Evolutionary conservation across 305 asterid species (phyloP), one percentile per base, ranked within the genome.

Genomic region (Rubia tinctorum): DNA sequence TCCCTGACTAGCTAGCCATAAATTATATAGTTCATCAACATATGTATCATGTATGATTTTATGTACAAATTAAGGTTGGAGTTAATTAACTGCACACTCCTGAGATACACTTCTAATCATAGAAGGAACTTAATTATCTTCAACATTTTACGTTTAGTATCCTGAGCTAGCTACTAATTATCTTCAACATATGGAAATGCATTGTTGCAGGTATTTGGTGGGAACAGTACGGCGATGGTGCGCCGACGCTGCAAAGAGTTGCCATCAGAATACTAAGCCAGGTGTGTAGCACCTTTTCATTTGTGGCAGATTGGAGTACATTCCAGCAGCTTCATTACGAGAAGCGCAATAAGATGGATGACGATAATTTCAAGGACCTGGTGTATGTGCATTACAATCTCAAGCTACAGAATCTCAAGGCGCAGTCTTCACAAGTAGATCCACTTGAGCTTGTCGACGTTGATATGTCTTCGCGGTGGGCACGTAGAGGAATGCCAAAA

Each of bases 211-310:
- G 97, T 76, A 88, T 90, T 71, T 94, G 98, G 98, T 94, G 98
- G 98, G 98, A 94, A 79, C 98, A 94, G 76, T 94, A 86, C 68
- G 98, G 98, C 7, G 98, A 94, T 75, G 86, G 85, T 43, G 89
- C 98, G 71, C 95, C 98, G 7, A 84, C 76, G 61, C 66, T 94
- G 84, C 97, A 91, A 72, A 86, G 88, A 56, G 93, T 92, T 61
- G 97, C 97, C 43, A 94, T 91, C 22, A 86, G 94, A 79, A 87
- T 94, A 79, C 96, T 94, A 34, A 94, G 98, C 83, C 97, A 94
- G 83, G 97, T 88, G 25, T 94, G 98, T 88, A 83, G 97, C 85
- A 86, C 90, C 40, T 85, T 77, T 37, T 84, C 88, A 23, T 84
- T 76, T 9, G 97, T 90, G 81, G 87, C 82, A 73, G 13, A 90